Percentiles rank a stretch among this genome's conserved stretches.
phyloP scores from a whole-genome alignment of 768 basidiomycete species.

The Kwoniella mangroviensis region DNA sequence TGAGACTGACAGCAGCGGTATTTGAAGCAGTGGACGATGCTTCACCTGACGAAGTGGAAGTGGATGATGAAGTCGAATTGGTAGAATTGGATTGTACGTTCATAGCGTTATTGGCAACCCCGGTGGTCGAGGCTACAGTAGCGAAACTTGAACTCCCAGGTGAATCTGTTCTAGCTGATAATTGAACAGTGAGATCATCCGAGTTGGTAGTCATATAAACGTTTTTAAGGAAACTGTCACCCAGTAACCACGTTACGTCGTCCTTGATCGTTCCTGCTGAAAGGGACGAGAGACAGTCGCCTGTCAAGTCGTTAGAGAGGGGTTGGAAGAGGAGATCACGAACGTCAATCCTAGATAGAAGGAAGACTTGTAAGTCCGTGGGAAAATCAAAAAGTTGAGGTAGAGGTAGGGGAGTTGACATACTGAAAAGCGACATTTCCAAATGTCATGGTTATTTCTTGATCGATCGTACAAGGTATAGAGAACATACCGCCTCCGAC shows the following conservation, averaged over 20 bases:
- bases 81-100: not conserved
- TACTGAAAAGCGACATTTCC: constrained; percentile 68
- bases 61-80: not conserved
- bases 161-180: constrained; percentile 38
- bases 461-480: constrained; percentile 69
- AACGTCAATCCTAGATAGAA: constrained; percentile 29
- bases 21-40: not conserved
- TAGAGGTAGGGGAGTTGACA: constrained; percentile 62
- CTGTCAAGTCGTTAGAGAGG: constrained; percentile 9
- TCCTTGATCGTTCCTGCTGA: constrained; percentile 67
- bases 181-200: constrained; percentile 31
- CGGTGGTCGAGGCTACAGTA: not conserved
- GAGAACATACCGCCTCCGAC: constrained; percentile 65
- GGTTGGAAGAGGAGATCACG: constrained; percentile 36
- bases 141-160: constrained; percentile 17
- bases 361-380: no score
- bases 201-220: constrained; percentile 50
- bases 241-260: constrained; percentile 70
- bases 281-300: constrained; percentile 71
- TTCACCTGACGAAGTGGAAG: not conserved
- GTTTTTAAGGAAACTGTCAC: constrained; percentile 58
- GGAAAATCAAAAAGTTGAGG: constrained; percentile 62
- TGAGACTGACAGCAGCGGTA: constrained; percentile 9
- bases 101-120: not conserved
- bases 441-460: constrained; percentile 66